These are phyloP conservation scores for Ophiostoma perfectum DNA, from an alignment of 2,329 filamentous ascomycete species.

Conservation along the genomic window DNA sequence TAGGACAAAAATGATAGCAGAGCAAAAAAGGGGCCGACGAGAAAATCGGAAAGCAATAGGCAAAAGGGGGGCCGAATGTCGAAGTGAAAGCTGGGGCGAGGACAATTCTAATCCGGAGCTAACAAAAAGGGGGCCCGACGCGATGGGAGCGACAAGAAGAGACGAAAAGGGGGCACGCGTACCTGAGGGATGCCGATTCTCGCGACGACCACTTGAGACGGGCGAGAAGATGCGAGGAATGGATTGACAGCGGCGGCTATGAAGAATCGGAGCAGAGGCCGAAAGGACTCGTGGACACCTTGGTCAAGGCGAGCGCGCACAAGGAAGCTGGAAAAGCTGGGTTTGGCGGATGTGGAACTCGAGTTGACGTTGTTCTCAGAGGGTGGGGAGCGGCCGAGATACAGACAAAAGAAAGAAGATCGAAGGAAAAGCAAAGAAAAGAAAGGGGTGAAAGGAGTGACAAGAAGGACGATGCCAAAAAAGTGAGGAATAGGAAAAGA, in stretches of 20 bases:
- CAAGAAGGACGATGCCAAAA: slow-evolving; percentile 16
- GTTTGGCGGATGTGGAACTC: not conserved
- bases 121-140: slow-evolving; percentile 24
- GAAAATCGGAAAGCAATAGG: slow-evolving; percentile 18
- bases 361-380: slow-evolving; percentile 14
- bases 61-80: slow-evolving; percentile 13
- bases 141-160: slow-evolving; percentile 18
- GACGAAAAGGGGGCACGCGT: slow-evolving; percentile 20
- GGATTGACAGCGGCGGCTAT: not conserved
- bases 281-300: slow-evolving; percentile 31
- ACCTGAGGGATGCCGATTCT: slow-evolving; percentile 10
- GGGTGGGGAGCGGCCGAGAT: slow-evolving; percentile 16
- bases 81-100: slow-evolving; percentile 13
- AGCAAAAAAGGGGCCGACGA: slow-evolving; percentile 8
- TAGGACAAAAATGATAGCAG: not conserved
- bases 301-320: slow-evolving; percentile 19
- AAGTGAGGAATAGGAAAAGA: slow-evolving; percentile 12
- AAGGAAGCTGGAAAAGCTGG: slow-evolving; percentile 24
- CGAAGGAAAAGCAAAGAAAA: slow-evolving; percentile 16
- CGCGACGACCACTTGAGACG: not conserved
- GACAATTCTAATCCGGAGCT: slow-evolving; percentile 17
- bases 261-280: slow-evolving; percentile 28
- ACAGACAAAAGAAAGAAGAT: slow-evolving; percentile 24
- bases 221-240: not conserved
- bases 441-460: slow-evolving; percentile 1